These are phyloP conservation scores for Pseudogymnoascus sp. DNA, from an alignment of 2,329 filamentous ascomycete species.

Conservation along the genomic window DNA sequence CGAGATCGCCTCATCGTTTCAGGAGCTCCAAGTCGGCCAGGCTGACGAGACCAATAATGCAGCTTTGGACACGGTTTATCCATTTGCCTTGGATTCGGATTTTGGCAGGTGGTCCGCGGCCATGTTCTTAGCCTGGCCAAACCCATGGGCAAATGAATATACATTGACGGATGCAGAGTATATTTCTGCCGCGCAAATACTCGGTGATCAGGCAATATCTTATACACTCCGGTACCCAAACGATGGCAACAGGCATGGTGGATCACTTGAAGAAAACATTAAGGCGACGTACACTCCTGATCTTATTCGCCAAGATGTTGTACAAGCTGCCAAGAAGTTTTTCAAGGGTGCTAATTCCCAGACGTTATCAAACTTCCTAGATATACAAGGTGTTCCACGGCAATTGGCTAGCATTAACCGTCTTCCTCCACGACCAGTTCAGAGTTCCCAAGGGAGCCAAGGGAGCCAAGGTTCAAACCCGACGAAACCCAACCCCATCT, in stretches of 20 bases:
- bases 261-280: neutral
- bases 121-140: slow-evolving; percentile 52
- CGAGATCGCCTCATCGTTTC: slow-evolving; percentile 26
- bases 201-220: slow-evolving; percentile 62
- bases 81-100: slow-evolving; percentile 26
- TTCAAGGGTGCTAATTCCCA: slow-evolving; percentile 37
- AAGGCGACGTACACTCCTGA: neutral
- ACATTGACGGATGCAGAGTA: slow-evolving; percentile 47
- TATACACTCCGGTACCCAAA: slow-evolving; percentile 33
- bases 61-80: slow-evolving; percentile 21
- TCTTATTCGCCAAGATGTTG: slow-evolving; percentile 40
- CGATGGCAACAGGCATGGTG: slow-evolving; percentile 21
- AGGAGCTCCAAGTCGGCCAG: slow-evolving; percentile 24
- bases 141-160: slow-evolving; percentile 36
- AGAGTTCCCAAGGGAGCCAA: slow-evolving; percentile 14
- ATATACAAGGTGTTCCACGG: slow-evolving; percentile 48
- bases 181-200: slow-evolving; percentile 60
- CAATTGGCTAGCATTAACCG: slow-evolving; percentile 45
- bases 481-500: slow-evolving; percentile 45
- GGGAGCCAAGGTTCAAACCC: slow-evolving; percentile 16
- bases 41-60: slow-evolving; percentile 11
- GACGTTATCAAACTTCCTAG: slow-evolving; percentile 44
- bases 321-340: slow-evolving; percentile 37
- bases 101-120: slow-evolving; percentile 37
- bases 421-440: slow-evolving; percentile 30